These are phyloP conservation scores for Pseudogymnoascus sp. DNA, from an alignment of 2,329 filamentous ascomycete genomes.

Conservation along the genomic window DNA sequence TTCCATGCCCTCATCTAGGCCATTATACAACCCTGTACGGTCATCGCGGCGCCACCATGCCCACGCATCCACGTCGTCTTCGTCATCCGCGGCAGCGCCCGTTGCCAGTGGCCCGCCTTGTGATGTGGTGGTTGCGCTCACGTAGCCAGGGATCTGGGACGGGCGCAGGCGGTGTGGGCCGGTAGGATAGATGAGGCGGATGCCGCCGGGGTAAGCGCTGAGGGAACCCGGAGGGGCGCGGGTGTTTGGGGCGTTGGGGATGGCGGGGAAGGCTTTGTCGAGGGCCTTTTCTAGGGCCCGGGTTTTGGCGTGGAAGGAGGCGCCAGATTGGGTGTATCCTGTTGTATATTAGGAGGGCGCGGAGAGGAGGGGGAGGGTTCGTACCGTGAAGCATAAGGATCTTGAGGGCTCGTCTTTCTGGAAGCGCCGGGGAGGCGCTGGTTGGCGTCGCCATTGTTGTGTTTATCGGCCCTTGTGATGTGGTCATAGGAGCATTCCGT, in stretches of 20 bases:
- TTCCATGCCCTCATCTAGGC: constrained; percentile 60
- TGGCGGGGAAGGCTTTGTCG: constrained; percentile 59
- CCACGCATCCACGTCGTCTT: constrained; percentile 58
- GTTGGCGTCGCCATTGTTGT: constrained; percentile 5
- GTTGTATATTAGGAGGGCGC: background rate
- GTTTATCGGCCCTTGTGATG: background rate
- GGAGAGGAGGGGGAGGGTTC: constrained; percentile 15
- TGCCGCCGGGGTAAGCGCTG: constrained; percentile 32
- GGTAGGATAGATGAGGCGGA: constrained; percentile 60
- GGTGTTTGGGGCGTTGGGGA: constrained; percentile 43
- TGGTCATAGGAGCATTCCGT: background rate
- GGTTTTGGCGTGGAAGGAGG: constrained; percentile 79
- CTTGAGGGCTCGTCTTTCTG: constrained; percentile 36
- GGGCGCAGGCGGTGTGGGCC: constrained; percentile 55
- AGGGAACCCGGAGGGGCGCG: constrained; percentile 43
- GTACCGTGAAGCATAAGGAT: constrained; percentile 71
- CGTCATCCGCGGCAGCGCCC: constrained; percentile 33
- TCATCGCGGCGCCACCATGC: constrained; percentile 75
- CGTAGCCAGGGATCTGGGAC: constrained; percentile 62
- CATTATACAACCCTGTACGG: constrained; percentile 54
- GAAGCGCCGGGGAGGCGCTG: background rate
- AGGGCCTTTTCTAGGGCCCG: constrained; percentile 78
- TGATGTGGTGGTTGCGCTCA: constrained; percentile 23
- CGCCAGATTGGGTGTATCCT: constrained; percentile 87
- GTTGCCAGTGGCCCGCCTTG: constrained; percentile 27